Evolutionary conservation across 345 rosid species (phyloP), one percentile per base, ranked within the genome.

Genomic region (Trapa incisa): DNA sequence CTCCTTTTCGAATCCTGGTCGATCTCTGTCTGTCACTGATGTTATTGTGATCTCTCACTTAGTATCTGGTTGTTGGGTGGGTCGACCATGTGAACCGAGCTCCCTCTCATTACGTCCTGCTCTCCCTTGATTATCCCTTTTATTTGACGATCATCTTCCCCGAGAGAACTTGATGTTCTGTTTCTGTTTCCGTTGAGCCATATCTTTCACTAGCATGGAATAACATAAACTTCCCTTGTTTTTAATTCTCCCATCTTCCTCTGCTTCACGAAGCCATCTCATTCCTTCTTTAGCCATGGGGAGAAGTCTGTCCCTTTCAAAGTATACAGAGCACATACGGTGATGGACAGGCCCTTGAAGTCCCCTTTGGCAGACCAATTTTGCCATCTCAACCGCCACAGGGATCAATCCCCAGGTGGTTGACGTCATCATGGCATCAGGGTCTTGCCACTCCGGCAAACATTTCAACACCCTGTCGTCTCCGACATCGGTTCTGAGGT

Each of bases 321-420:
- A 58, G 63, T 58, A 32, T 38, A 58, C 63, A 12, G 63, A 58
- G 63, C 63, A 58, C 63, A 29, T 14, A 38, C 37, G 38, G 63
- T 58, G 15, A 33, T 16, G 37, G 37, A 58, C 63, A 58, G 11
- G 63, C 14, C 37, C 15, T 38, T 32, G 15, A 58, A 8, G 14
- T 9, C 63, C 38, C 33, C 60, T n/a, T 22, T 54, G 11, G 0
- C 12, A 3, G 37, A 58, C 38, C 37, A 33, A 58, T 32, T 58
- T 58, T 9, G 5, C 37, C 15, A 35, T 11, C 37, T 16, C 63
- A 32, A 1, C 29, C 29, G 29, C 29, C 0, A 22, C 63, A 1
- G 35, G 14, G 15, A 17, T 32, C 38, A 33, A 11, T 5, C 63
- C 63, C 37, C 38, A 35, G 37, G 29, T 22, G 29, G 5, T 33